Evolutionary conservation across 768 basidiomycete genomes (phyloP), one percentile per base, ranked within the genome.

Genomic region (Pleurotus platypus): DNA sequence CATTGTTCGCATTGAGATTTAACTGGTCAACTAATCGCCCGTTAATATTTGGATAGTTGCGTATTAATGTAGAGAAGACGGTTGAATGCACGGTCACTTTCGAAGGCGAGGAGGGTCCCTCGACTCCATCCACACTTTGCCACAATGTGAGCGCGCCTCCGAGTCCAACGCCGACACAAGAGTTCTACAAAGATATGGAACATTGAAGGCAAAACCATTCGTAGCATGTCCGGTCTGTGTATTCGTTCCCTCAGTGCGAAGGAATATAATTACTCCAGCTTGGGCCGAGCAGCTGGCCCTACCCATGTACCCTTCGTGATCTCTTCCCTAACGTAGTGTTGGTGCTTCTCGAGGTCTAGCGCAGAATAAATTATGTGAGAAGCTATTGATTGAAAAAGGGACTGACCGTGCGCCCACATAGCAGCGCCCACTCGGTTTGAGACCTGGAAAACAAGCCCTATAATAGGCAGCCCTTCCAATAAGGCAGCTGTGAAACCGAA

Each of bases 401-500:
- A 64, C 76, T 13, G 56, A 90, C 88, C 90, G 60, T 87, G 84
- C 4, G 90, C 89, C 89, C 93, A 97, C 94, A 97, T 96, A 1
- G 93, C 93, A 2, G 92, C 94, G 5, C 94, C 94, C 22, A 96
- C 82, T 5, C 92, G 79, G 67, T 96, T 95, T 0, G 92, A 94
- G 15, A 96, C 76, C 1, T 86, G 86, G 67, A 96, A 92, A 8
- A 89, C 70, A 4, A 96, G 72, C 0, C 94, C 94, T 2, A 93
- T 64, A 57, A 97, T 79, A 0, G 94, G 94, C 0, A 96, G 71
- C 1, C 81, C 79, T 70, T 97, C 94, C 2, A 94, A 74, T 4
- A 96, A 72, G 0, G 92, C 85, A 0, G 94, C 90, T 0, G 82
- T 69, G 66, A 96, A 94, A 4, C 94, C 94, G 64, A 97, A 97